Conservation (phyloP, 2,329 filamentous ascomycete species). For the Fusarium clavum region DNA sequence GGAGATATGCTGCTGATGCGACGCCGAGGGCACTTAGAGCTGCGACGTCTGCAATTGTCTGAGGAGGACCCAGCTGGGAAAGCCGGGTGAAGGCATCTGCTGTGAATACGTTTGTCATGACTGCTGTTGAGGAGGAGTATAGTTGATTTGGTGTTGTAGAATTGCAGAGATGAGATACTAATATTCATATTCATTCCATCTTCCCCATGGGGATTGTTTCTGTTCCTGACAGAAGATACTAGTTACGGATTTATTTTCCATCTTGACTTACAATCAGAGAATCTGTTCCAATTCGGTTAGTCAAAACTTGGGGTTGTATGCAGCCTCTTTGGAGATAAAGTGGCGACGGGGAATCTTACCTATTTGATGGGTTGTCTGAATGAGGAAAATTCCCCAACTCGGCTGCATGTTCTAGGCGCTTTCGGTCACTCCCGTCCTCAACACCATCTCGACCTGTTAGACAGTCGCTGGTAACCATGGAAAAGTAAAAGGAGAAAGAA, state of each 20-base stretch:
- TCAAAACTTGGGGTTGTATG: background rate
- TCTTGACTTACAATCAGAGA: background rate
- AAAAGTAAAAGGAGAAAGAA: background rate
- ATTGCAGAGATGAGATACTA: constrained; percentile 1
- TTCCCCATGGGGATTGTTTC: background rate
- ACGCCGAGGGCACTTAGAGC: constrained; percentile 43
- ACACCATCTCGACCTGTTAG: background rate
- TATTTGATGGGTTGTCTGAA: background rate
- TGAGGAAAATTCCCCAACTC: constrained; percentile 21
- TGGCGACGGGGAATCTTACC: constrained; percentile 9
- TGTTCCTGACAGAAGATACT: background rate
- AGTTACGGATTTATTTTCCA: background rate
- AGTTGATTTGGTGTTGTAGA: background rate
- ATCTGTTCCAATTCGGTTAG: background rate
- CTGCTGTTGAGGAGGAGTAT: background rate
- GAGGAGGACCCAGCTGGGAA: constrained; percentile 38
- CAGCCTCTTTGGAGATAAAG: background rate
- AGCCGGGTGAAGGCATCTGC: constrained; percentile 34
- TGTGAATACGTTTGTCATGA: constrained; percentile 38
- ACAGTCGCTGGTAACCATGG: background rate
- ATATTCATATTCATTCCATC: constrained; percentile 19
- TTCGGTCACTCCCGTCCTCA: background rate
- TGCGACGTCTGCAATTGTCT: constrained; percentile 41
- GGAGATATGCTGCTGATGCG: constrained; percentile 52
- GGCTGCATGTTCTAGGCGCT: background rate